Evolutionary conservation across 768 basidiomycete genomes (phyloP), one percentile per base, ranked within the genome.

Genomic region (Daedalea quercina): DNA sequence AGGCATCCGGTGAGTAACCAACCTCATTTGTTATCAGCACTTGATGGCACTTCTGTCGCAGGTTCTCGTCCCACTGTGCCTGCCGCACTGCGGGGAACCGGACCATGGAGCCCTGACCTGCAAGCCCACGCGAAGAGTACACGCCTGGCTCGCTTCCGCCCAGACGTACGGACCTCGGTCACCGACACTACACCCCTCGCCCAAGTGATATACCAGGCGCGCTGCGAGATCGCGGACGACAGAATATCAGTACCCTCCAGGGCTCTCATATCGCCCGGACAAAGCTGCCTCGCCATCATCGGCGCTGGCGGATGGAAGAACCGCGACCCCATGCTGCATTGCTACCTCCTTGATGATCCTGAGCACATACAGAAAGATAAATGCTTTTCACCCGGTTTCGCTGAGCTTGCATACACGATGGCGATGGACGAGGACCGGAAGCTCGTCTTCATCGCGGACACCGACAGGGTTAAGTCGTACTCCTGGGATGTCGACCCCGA

Each of bases 381-480:
- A 44, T 12, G 31, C 50, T n/a, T 44, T 66, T 24, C 49, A 61
- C 46, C 65, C 24, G 65, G 63, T 7, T 59, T 73, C 3, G 52
- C 57, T 2, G 50, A 56, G 6, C 52, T 64, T 33, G 65, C 66
- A 7, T 53, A 49, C 17, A 28, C 63, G 24, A 46, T 63, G 9
- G 55, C 57, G 1, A 56, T 66, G 11, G 71, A 74, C 54, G 69
- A 69, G 9, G 55, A 57, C 12, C 64, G 68, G 31, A 70, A 67
- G 35, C 67, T 76, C 9, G 58, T 75, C 3, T 72, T 71, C 52
- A 62, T 65, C 1, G 73, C 65, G 1, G 73, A 76, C 51, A 41
- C 35, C 9, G 53, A 60, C 15, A 57, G 70, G 13, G 54, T 75
- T 54, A 76, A 75, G 53, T 71, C 73, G 0, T 77, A 68, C 55